These are phyloP conservation scores for Phaseolus coccineus DNA, from an alignment of 331 rosid genomes.

Conservation along the genomic window DNA sequence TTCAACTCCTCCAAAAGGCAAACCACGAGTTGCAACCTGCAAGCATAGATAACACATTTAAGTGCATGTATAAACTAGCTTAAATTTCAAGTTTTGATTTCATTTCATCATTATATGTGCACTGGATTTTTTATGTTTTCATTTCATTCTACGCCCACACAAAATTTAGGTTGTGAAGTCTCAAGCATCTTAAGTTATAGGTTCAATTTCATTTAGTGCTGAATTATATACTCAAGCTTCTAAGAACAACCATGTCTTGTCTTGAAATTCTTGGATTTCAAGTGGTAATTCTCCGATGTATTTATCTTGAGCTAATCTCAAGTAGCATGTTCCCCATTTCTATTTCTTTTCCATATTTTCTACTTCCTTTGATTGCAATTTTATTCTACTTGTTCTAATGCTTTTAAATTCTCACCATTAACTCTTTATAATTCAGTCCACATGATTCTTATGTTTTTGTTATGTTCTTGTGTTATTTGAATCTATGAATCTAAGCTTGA, in stretches of 20 bases:
- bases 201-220: not conserved
- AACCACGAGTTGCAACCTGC: conserved; percentile 67
- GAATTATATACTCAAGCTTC: not conserved
- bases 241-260: not conserved
- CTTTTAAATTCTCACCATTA: too few relatives aligned
- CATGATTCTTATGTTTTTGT: too few relatives aligned
- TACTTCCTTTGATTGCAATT: too few relatives aligned
- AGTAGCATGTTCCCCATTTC: too few relatives aligned
- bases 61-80: not conserved
- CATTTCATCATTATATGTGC: conserved; percentile 13
- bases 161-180: not conserved
- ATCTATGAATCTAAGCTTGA: too few relatives aligned
- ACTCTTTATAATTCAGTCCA: too few relatives aligned
- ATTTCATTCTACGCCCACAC: not conserved
- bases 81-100: not conserved
- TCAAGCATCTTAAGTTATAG: not conserved
- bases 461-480: too few relatives aligned
- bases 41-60: not conserved
- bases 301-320: too few relatives aligned
- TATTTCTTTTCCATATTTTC: too few relatives aligned
- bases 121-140: not conserved
- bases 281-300: too few relatives aligned
- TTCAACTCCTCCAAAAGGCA: conserved; percentile 92
- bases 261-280: too few relatives aligned
- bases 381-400: too few relatives aligned